phyloP scores from a whole-genome alignment of 768 basidiomycete genomes.

The Scleroderma citrinum region DNA sequence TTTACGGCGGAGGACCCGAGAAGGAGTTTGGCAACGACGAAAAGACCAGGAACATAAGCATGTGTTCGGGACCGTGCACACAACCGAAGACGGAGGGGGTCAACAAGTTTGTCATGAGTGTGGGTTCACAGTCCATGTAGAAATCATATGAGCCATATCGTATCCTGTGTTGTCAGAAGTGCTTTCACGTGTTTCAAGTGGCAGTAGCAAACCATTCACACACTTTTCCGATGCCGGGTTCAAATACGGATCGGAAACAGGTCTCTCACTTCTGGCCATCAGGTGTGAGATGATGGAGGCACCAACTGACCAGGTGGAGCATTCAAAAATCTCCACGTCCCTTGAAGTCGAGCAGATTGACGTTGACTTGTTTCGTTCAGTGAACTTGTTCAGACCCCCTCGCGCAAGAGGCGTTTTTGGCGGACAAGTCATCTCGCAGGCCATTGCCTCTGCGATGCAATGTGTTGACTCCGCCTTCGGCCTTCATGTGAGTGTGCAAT shows the following conservation, averaged over 20 bases:
- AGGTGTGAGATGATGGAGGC: conserved; percentile 23
- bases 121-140: conserved; percentile 88
- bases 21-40: conserved; percentile 84
- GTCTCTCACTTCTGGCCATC: neutral
- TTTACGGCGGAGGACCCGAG: conserved; percentile 76
- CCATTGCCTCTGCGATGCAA: conserved; percentile 74
- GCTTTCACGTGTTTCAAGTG: neutral
- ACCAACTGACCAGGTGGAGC: conserved; percentile 48
- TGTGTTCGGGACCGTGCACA: conserved; percentile 59
- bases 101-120: conserved; percentile 82
- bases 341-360: conserved; percentile 78
- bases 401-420: conserved; percentile 74
- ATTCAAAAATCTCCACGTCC: conserved; percentile 63
- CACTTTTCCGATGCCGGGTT: neutral
- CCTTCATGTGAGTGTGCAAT: conserved; percentile 57
- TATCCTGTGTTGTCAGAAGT: neutral
- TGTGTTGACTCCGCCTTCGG: conserved; percentile 60
- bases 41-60: conserved; percentile 89
- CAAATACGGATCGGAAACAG: too few species aligned
- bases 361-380: conserved; percentile 71
- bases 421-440: conserved; percentile 88
- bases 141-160: conserved; percentile 52
- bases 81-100: conserved; percentile 46
- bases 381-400: conserved; percentile 58
- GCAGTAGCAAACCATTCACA: too few species aligned